Evolutionary conservation across 2,329 filamentous ascomycete species (phyloP).

Genomic region (Verticillium isaacii): DNA sequence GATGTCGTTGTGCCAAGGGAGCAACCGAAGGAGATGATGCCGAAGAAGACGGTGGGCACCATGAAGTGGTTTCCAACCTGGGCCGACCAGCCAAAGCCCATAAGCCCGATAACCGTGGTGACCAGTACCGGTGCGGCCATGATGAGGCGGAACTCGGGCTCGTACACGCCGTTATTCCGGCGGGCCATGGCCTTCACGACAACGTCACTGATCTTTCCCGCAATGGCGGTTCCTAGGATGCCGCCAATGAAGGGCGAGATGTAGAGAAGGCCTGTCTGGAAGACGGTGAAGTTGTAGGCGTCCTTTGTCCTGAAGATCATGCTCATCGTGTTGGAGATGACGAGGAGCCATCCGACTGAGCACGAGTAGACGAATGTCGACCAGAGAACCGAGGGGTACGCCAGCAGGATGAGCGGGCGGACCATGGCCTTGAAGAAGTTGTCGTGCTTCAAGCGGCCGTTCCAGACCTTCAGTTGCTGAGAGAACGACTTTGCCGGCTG

Average conservation of each 20-base stretch:
- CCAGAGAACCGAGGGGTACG: conserved; percentile 88
- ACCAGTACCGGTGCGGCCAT: conserved; percentile 81
- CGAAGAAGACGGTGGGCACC: conserved; percentile 90
- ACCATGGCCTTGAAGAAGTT: conserved; percentile 74
- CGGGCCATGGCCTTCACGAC: conserved; percentile 78
- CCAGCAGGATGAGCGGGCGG: conserved; percentile 79
- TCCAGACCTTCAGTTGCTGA: conserved; percentile 71
- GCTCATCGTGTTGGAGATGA: conserved; percentile 83
- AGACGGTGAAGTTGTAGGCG: conserved; percentile 73
- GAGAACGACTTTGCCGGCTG: conserved; percentile 65
- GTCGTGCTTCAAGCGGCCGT: conserved; percentile 73
- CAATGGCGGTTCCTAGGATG: conserved; percentile 82
- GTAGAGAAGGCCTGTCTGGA: conserved; percentile 83
- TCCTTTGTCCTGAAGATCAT: conserved; percentile 68
- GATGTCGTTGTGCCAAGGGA: conserved; percentile 83
- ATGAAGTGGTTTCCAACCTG: conserved; percentile 75
- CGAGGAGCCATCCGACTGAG: conserved; percentile 92
- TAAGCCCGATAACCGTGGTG: conserved; percentile 77
- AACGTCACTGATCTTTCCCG: conserved; percentile 80
- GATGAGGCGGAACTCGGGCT: conserved; percentile 86
- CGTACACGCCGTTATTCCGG: conserved; percentile 77
- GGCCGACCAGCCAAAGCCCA: conserved; percentile 95
- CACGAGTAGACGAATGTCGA: conserved; percentile 79
- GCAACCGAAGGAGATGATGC: conserved; percentile 87
- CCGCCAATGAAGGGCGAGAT: conserved; percentile 86